These are phyloP conservation scores for Lecanosticta acicola DNA, from an alignment of 2,329 filamentous ascomycete species.

Conservation along the genomic window DNA sequence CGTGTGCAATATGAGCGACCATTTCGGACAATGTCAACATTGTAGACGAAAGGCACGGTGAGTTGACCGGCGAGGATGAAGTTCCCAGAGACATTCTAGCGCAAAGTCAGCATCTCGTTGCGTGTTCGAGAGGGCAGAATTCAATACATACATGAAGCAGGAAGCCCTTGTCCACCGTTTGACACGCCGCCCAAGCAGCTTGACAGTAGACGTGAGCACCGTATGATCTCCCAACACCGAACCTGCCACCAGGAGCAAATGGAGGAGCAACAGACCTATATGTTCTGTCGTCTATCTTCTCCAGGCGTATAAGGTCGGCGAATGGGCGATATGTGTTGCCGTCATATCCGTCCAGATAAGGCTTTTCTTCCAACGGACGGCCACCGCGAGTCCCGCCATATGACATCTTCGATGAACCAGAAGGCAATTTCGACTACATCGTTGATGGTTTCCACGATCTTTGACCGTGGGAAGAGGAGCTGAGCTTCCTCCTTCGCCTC, in stretches of 20 bases:
- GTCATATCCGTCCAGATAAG: background rate
- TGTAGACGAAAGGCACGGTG: slow-evolving; percentile 47
- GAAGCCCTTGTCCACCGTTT: slow-evolving; percentile 48
- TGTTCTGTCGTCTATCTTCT: slow-evolving; percentile 37
- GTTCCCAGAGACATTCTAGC: slow-evolving; percentile 49
- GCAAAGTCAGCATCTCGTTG: slow-evolving; percentile 10
- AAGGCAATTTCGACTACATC: no score
- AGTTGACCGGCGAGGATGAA: slow-evolving; percentile 47
- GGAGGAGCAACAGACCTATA: slow-evolving; percentile 38
- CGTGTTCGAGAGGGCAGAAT: background rate
- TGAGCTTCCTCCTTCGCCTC: no score
- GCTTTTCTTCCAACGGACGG: background rate
- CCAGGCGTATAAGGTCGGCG: slow-evolving; percentile 37
- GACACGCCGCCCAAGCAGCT: slow-evolving; percentile 51
- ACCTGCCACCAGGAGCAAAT: slow-evolving; percentile 38
- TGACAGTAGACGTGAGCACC: slow-evolving; percentile 56
- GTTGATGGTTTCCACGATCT: no score
- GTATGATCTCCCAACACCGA: slow-evolving; percentile 41
- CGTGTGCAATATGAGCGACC: slow-evolving; percentile 50
- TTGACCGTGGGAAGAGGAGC: no score
- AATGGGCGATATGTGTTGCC: slow-evolving; percentile 32
- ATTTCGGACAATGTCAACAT: slow-evolving; percentile 47
- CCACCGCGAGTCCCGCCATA: no score
- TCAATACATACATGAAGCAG: slow-evolving; percentile 44
- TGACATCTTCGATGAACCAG: no score